Base-by-base conservation (phyloP, 2,329 filamentous ascomycete species). In the Aphanocladium album region DNA sequence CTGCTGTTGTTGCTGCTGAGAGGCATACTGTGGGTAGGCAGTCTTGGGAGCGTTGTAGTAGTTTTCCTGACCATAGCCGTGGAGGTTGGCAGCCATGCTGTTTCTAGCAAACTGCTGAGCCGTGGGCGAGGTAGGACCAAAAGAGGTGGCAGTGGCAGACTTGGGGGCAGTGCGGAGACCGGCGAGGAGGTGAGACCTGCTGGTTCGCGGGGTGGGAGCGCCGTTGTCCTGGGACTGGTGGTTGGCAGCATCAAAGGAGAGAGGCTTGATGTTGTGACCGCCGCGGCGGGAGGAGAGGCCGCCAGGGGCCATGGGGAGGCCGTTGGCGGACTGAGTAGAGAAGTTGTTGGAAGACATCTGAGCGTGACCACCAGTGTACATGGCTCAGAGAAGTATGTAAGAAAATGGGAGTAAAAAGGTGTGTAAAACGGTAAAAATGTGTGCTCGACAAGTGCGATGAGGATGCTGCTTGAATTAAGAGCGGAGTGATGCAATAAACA, bases 281-380 rank as follows among this genome's bases (percentile, higher is more conserved):
- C 96, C 91, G 66, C 95, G 89, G 69, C 83, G 82, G 27, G 93
- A 93, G 65, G 91, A 91, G 72, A 96, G 89, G 70, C 92, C 90
- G 66, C 89, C 86, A 64, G 85, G 81, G 57, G 92, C 89, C 78
- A 91, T 86, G 71, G 87, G 86, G 69, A 96, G 82, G 69, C 86
- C 88, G 75, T 84, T 84, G 39, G 11, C 49, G 50, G 49, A 17
- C 30, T 60, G 57, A 72, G 84, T 81, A 75, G 89, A 82, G 74
- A 83, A 79, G 75, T 90, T 90, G 76, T 88, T 90, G 82, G 91
- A 93, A 80, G 91, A 90, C 93, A 98, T 98, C 85, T 96, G 92
- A 95, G 92, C 89, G 82, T 96, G 91, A 95, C 92, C 91, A 85
- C 93, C 93, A 86, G 93, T 88, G 93, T 96, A 89, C 89, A 96